A percentile compares a stretch with the other conserved stretches of the same genome.
Conservation (phyloP, 306 rosid genomes). For the apple (Malus domestica) region DNA sequence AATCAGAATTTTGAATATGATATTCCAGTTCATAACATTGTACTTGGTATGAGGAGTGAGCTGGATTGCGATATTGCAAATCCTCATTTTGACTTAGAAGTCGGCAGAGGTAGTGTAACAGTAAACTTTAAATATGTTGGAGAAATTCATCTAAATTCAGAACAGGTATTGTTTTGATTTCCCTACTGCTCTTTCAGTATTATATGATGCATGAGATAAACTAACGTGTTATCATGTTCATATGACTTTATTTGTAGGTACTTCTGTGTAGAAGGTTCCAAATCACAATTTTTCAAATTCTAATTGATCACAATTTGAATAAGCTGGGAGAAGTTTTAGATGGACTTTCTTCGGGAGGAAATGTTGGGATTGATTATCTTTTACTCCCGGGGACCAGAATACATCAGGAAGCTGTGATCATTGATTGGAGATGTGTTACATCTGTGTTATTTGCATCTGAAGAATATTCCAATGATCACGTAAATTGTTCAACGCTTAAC, state of each 20-base stretch:
- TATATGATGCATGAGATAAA: not conserved
- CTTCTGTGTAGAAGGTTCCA: constrained; percentile 57
- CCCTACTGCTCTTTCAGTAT: not conserved
- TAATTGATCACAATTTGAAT: constrained; percentile 26
- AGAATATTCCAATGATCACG: constrained; percentile 15
- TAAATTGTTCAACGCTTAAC: constrained; percentile 2
- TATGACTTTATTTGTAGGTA: constrained; percentile 41
- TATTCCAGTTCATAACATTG: constrained; percentile 38
- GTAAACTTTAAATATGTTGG: constrained; percentile 48
- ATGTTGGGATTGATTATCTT: constrained; percentile 55
- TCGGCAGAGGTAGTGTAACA: constrained; percentile 40
- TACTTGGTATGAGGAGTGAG: constrained; percentile 45
- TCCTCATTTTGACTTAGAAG: constrained; percentile 35
- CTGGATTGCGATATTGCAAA: constrained; percentile 47
- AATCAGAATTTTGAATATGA: constrained; percentile 42
- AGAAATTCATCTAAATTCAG: constrained; percentile 28
- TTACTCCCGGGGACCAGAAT: constrained; percentile 49
- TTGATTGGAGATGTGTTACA: constrained; percentile 55
- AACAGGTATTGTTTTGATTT: constrained; percentile 40
- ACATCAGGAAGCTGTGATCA: not conserved
- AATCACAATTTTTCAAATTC: constrained; percentile 39
- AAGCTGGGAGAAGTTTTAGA: constrained; percentile 23
- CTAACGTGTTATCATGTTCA: not conserved
- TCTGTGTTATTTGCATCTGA: constrained; percentile 31
- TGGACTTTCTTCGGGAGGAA: constrained; percentile 25